Base-by-base conservation (phyloP, 139 green algal species). In the Diplosphaera chodatii region DNA sequence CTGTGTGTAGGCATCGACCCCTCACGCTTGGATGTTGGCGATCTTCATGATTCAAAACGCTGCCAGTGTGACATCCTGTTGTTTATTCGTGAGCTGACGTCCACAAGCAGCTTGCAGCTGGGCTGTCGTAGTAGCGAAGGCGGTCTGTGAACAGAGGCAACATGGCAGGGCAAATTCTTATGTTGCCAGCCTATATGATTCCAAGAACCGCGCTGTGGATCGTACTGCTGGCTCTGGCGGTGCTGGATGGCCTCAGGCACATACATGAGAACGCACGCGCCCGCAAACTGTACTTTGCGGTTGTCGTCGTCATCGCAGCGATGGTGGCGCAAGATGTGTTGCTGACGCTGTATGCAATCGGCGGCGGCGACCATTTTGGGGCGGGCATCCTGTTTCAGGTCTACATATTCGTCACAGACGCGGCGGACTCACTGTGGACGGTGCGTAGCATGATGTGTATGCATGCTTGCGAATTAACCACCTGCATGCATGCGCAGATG, bases 401-500 rank as follows among this genome's bases (percentile, higher is more conserved):
- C 30, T 87, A 81, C 70, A 82, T 88, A 65, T 83, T 88, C 64
- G 85, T 85, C 69, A 69, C 78, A 15, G 72, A 87, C 48, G 18
- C 87, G 4, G 81, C 81, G 22, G 74, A 84, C 34, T 82, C 71
- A 33, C 69, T 83, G 23, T 80, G 75, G 21, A 81, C 82, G 40
- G 75, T 80, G 31, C 67, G 75, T 48, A 48, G 37, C 10, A 20
- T 48, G 37, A 6, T 10, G 10, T 48, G 6, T n/a, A n/a, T n/a
- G n/a, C n/a, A n/a, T n/a, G n/a, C n/a, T n/a, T n/a, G n/a, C n/a
- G 40, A 27, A 18, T 67, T 10, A 32, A 22, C 32, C 28, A n/a
- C 1, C 20, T n/a, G 21, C 15, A n/a, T n/a, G n/a, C n/a, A 18
- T 23, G 22, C n/a, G 55, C 22, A 64, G 55, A 4, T 64, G 21